Base-by-base conservation (phyloP, 2,329 filamentous ascomycete genomes). In the Emmonsia crescens region DNA sequence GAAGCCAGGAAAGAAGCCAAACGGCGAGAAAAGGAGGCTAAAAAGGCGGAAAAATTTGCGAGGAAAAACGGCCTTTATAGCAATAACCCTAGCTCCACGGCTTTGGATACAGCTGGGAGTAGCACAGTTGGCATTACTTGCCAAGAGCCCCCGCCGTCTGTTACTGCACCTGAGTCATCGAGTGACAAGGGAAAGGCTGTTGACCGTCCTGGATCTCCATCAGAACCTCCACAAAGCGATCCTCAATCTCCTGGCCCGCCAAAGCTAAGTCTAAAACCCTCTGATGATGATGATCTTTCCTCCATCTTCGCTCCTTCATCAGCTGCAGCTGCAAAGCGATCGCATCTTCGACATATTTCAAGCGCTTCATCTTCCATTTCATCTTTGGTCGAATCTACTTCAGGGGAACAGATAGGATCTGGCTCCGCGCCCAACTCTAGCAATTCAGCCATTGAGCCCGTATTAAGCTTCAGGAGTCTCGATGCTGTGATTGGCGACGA, bases 391-490 rank as follows among this genome's bases (percentile, higher is more conserved):
- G 90, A 93, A 58, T 89, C 87, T 38, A 70, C 68, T 12, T 63
- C 72, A 0, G 72, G 73, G 2, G 75, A 77, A 27, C 71, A 70
- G 24, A 59, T 68, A 2, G 78, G 80, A 0, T 77, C 79, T 0
- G 82, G 78, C 36, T 81, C 79, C 55, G 79, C 78, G 1, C 77
- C 80, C 4, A 79, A 80, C 16, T 76, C 76, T 66, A 76, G 75
- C 5, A 81, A 78, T 60, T 69, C 78, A 4, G 80, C 81, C 54
- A 77, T 81, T 0, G 92, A 96, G 71, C 85, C 91, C 2, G 85
- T 96, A 83, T 94, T 96, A 75, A 96, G 96, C 73, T 96, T 96
- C 71, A 82, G 86, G 61, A 96, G 91, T 67, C 77, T 97, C 27
- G 89, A 90, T 1, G 89, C 90, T 64, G 89, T 95, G 72, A 89